A percentile compares a stretch with the other conserved stretches of the same genome.
Conservation (phyloP, 2,329 filamentous ascomycete species). For the Hypoxylon sp. region DNA sequence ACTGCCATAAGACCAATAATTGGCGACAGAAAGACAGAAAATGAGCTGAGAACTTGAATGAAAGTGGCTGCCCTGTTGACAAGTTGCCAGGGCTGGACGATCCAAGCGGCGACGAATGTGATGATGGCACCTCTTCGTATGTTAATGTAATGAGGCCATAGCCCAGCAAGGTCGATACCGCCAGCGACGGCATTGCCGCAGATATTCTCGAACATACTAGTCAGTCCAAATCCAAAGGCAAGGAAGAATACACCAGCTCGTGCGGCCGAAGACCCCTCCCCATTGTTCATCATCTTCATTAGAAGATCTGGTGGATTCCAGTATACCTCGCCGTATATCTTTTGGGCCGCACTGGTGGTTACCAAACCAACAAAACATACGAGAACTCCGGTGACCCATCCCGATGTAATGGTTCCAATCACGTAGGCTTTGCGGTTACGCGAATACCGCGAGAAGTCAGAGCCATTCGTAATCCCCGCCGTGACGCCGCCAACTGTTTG, state of each 20-base stretch:
- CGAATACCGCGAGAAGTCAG: slow-evolving; percentile 61
- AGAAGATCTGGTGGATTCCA: slow-evolving; percentile 62
- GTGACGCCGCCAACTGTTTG: slow-evolving; percentile 58
- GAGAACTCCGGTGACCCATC: slow-evolving; percentile 57
- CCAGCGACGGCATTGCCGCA: slow-evolving; percentile 52
- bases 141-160: slow-evolving; percentile 51
- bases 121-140: slow-evolving; percentile 51
- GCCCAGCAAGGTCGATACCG: slow-evolving; percentile 51
- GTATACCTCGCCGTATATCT: slow-evolving; percentile 60
- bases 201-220: slow-evolving; percentile 58
- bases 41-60: slow-evolving; percentile 55
- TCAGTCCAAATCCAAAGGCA: slow-evolving; percentile 57
- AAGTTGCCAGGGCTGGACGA: slow-evolving; percentile 53
- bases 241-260: slow-evolving; percentile 52
- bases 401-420: slow-evolving; percentile 57
- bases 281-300: slow-evolving; percentile 60
- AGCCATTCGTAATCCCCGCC: slow-evolving; percentile 53
- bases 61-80: slow-evolving; percentile 51
- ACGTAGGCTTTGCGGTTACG: slow-evolving; percentile 54
- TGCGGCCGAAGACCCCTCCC: slow-evolving; percentile 54
- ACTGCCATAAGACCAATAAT: slow-evolving; percentile 56
- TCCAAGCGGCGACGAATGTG: slow-evolving; percentile 50
- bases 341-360: slow-evolving; percentile 59
- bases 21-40: slow-evolving; percentile 56
- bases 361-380: slow-evolving; percentile 60